These are phyloP conservation scores for Pharus latifolius DNA, from an alignment of 176 grass and related monocot species.

Conservation along the genomic window DNA sequence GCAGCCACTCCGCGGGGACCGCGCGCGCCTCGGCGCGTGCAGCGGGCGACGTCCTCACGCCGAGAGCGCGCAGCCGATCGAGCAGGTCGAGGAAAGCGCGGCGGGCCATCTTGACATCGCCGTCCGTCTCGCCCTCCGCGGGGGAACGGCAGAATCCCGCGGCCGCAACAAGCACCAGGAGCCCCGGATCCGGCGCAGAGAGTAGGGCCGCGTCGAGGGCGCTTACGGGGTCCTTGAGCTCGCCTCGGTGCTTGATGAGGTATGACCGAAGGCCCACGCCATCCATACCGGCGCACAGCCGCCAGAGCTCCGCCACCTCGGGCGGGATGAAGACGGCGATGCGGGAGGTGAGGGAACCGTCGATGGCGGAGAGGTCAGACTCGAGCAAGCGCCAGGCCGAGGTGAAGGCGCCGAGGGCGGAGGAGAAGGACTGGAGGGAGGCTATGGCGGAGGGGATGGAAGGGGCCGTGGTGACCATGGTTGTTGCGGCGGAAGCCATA, in stretches of 20 bases:
- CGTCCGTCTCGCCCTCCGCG: not conserved
- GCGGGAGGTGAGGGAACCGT: conserved; percentile 22
- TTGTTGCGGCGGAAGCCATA: conserved; percentile 17
- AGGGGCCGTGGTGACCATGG: conserved; percentile 7
- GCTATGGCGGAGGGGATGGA: conserved; percentile 19
- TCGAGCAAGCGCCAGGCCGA: conserved; percentile 20
- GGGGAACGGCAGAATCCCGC: conserved; percentile 25
- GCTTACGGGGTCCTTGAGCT: conserved; percentile 7
- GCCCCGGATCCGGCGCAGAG: conserved; percentile 31
- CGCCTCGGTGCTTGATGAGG: conserved; percentile 20
- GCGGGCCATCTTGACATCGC: conserved; percentile 19
- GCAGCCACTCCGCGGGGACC: not conserved
- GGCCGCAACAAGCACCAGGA: conserved; percentile 32
- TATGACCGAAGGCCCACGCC: conserved; percentile 10
- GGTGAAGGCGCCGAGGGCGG: conserved; percentile 29
- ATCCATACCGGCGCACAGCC: conserved; percentile 35
- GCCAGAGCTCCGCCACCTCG: conserved; percentile 10
- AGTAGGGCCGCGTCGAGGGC: conserved; percentile 23
- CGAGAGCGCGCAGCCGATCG: not conserved
- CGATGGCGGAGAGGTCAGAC: conserved; percentile 10
- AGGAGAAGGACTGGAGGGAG: conserved; percentile 27
- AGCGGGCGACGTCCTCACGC: not conserved
- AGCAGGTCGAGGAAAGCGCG: conserved; percentile 29
- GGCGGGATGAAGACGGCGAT: conserved; percentile 20
- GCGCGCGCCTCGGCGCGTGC: not conserved